Evolutionary conservation across 345 rosid genomes (phyloP).

Genomic region (Stellera chamaejasme): DNA sequence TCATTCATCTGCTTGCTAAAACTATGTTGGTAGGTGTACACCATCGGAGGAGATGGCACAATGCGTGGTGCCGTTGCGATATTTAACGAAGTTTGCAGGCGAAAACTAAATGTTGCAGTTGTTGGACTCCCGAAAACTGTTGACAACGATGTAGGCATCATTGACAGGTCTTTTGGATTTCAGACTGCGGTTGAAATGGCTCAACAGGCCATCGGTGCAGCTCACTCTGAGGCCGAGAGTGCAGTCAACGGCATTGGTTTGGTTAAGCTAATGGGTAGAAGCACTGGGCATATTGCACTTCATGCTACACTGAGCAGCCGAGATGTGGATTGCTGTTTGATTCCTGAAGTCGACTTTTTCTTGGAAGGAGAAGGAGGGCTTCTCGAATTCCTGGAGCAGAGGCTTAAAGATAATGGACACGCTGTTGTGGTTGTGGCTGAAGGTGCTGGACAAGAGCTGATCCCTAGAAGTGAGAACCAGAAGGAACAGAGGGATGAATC

Average conservation of each 20-base stretch:
- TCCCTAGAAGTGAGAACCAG: conserved; percentile 58
- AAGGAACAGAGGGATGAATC: conserved; percentile 76
- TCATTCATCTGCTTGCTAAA: neutral
- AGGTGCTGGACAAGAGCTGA: conserved; percentile 82
- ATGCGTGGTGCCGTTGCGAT: conserved; percentile 79
- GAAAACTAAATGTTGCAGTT: conserved; percentile 46
- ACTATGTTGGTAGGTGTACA: conserved; percentile 40
- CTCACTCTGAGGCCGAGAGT: conserved; percentile 88
- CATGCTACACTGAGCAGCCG: conserved; percentile 88
- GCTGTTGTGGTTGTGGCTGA: conserved; percentile 84
- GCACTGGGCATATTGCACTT: conserved; percentile 88
- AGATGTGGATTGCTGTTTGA: conserved; percentile 86
- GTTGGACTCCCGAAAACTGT: conserved; percentile 79
- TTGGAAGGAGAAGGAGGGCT: conserved; percentile 72
- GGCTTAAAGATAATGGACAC: conserved; percentile 52
- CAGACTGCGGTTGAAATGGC: conserved; percentile 95
- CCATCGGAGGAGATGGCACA: conserved; percentile 83
- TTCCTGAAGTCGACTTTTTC: conserved; percentile 69
- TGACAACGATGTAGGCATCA: conserved; percentile 81
- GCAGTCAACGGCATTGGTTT: conserved; percentile 85
- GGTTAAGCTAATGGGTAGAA: conserved; percentile 90
- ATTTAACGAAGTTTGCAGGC: conserved; percentile 38
- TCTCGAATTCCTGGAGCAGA: conserved; percentile 52
- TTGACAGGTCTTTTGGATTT: conserved; percentile 87
- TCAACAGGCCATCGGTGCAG: conserved; percentile 74